Percentiles rank a stretch among this genome's conserved stretches.
Conservation (phyloP, 108 stramenopile genomes). For the Nannochloropsis salina region DNA sequence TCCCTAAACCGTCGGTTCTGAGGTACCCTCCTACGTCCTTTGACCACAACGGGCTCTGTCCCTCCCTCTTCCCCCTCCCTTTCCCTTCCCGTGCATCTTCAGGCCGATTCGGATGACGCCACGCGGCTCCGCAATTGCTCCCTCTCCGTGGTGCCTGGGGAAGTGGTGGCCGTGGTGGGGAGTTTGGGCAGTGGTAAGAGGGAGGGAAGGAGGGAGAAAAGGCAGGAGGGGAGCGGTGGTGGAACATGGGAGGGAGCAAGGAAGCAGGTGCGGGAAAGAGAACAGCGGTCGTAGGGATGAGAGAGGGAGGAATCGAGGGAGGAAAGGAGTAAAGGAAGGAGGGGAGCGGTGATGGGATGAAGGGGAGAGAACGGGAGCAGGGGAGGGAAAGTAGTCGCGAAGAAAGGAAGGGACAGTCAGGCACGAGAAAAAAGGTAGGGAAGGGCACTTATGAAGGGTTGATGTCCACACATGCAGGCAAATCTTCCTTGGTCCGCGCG, state of each 20-base stretch:
- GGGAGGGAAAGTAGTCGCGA: too few relatives aligned
- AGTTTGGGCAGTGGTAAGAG: neutral
- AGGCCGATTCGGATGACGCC: neutral
- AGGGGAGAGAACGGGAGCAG: too few relatives aligned
- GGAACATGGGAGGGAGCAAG: neutral
- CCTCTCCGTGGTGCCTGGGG: neutral
- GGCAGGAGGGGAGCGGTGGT: neutral
- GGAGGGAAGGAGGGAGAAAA: neutral
- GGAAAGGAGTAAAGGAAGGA: neutral
- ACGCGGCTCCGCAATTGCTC: neutral
- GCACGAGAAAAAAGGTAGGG: too few relatives aligned
- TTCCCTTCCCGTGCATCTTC: too few relatives aligned
- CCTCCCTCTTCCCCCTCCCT: too few relatives aligned
- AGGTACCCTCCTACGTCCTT: too few relatives aligned
- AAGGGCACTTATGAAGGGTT: too few relatives aligned
- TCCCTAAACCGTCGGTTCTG: too few relatives aligned
- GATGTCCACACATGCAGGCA: constrained; percentile 56
- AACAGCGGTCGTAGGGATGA: neutral
- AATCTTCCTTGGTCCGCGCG: constrained; percentile 59
- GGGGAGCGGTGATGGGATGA: too few relatives aligned
- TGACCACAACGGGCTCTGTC: too few relatives aligned
- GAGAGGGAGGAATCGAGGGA: neutral
- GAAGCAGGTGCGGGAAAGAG: neutral
- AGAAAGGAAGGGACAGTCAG: too few relatives aligned
- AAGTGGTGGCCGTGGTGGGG: neutral